A percentile compares a stretch with the other conserved stretches of the same genome.
phyloP scores from a whole-genome alignment of 768 basidiomycete species.

The Phaeotremella fagi region DNA sequence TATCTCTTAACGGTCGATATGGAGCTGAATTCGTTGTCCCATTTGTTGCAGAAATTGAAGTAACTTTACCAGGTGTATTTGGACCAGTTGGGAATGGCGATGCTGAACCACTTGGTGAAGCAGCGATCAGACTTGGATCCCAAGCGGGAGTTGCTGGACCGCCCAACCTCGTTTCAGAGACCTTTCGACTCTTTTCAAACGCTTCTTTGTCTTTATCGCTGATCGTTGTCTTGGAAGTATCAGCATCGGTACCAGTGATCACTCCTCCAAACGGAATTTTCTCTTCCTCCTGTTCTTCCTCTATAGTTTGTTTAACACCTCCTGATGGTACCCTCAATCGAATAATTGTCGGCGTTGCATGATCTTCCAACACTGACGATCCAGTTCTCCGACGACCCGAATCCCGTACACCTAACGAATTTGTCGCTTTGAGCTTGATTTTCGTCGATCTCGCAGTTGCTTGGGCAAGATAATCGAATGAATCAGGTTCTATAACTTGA shows the following conservation, averaged over 20 bases:
- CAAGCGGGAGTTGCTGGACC: conserved; percentile 22
- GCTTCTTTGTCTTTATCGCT: conserved; percentile 58
- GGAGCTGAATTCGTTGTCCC: neutral
- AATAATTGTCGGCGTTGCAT: conserved; percentile 15
- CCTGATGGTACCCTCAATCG: conserved; percentile 23
- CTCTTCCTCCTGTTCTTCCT: conserved; percentile 50
- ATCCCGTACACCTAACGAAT: neutral
- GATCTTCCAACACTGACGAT: neutral
- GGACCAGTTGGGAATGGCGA: neutral
- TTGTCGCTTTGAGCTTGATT: conserved; percentile 55
- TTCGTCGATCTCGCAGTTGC: conserved; percentile 60
- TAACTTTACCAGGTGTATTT: conserved; percentile 1
- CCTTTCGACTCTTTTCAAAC: conserved; percentile 67
- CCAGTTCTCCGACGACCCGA: conserved; percentile 2
- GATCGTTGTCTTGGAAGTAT: conserved; percentile 66
- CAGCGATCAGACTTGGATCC: conserved; percentile 7
- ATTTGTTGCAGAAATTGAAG: neutral
- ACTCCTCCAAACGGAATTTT: conserved; percentile 81
- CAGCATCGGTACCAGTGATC: conserved; percentile 63
- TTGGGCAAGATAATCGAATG: conserved; percentile 51
- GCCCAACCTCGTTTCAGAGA: conserved; percentile 60
- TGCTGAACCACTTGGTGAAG: conserved; percentile 15
- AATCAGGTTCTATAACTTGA: neutral
- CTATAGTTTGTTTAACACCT: conserved; percentile 53
- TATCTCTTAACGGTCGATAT: conserved; percentile 36